A percentile compares a stretch with the other conserved stretches of the same genome.
Conservation (phyloP, 208 protist species). For the Leishmania lainsoni region DNA sequence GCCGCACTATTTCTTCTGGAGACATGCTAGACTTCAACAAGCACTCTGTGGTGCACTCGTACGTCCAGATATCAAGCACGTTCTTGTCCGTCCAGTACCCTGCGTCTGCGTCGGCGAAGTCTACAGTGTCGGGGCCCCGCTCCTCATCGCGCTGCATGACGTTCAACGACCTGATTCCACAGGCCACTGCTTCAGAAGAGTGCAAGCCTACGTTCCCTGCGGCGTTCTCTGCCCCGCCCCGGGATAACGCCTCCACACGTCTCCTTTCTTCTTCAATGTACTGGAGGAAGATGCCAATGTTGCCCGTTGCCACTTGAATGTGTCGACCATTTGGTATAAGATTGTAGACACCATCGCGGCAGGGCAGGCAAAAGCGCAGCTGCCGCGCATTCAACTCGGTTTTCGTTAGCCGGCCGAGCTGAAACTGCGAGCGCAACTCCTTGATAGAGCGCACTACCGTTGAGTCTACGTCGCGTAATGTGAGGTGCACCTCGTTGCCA, state of each 20-base stretch:
- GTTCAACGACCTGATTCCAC: neutral
- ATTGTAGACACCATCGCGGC: constrained; percentile 31
- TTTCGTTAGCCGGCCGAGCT: constrained; percentile 29
- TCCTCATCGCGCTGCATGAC: neutral
- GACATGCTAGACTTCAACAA: constrained; percentile 26
- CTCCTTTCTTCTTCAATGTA: constrained; percentile 37
- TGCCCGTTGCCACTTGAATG: constrained; percentile 40
- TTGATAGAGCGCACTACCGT: constrained; percentile 33
- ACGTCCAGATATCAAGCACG: constrained; percentile 35
- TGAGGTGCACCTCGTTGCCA: constrained; percentile 23
- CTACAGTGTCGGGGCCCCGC: neutral
- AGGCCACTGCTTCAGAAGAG: neutral
- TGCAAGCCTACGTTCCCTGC: neutral
- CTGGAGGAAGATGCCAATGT: constrained; percentile 45
- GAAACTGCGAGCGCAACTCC: constrained; percentile 16
- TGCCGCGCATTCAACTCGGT: constrained; percentile 28
- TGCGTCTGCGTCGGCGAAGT: neutral
- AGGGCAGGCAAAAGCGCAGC: constrained; percentile 41
- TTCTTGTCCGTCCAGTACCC: constrained; percentile 28
- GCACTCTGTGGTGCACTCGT: constrained; percentile 28
- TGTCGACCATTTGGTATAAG: constrained; percentile 51
- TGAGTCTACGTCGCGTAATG: constrained; percentile 15
- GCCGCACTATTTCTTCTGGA: constrained; percentile 34
- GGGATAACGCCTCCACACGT: constrained; percentile 13
- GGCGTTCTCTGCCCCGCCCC: neutral